Conservation (phyloP, 192 early-diverging fungal genomes). For the Allomyces javanicus region DNA sequence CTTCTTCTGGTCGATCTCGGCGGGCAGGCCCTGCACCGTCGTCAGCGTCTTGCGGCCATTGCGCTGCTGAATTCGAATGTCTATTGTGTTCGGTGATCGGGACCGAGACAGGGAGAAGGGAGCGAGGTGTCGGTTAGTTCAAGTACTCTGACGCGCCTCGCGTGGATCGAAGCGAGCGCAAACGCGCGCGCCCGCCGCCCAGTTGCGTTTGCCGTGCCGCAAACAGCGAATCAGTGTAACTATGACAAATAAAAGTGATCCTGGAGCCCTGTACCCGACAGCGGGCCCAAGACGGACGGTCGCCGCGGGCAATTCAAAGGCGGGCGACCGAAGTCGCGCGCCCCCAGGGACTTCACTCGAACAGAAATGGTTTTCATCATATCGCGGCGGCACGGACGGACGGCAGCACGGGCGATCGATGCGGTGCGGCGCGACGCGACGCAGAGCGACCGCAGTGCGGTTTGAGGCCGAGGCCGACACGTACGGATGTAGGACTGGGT, state of each 20-base stretch:
- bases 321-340: constrained; percentile 3
- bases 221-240: constrained; percentile 26
- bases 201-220: background rate
- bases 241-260: constrained; percentile 20
- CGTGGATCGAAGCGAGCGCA: background rate
- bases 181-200: no score
- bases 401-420: background rate
- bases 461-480: constrained; percentile 5
- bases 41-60: constrained; percentile 94
- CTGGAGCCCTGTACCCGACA: constrained; percentile 1
- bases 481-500: constrained; percentile 25
- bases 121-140: background rate
- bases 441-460: background rate
- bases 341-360: background rate
- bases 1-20: constrained; percentile 68
- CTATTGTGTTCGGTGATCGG: constrained; percentile 20
- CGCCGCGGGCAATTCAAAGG: constrained; percentile 13
- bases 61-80: constrained; percentile 93
- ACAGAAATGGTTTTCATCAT: constrained; percentile 8
- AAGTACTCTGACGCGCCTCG: background rate
- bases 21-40: constrained; percentile 78
- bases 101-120: background rate
- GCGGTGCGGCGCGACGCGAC: background rate
- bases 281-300: constrained; percentile 7
- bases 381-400: background rate